These are phyloP conservation scores for Trichocladium antarcticum DNA, from an alignment of 495 filamentous ascomycete species.

Conservation along the genomic window DNA sequence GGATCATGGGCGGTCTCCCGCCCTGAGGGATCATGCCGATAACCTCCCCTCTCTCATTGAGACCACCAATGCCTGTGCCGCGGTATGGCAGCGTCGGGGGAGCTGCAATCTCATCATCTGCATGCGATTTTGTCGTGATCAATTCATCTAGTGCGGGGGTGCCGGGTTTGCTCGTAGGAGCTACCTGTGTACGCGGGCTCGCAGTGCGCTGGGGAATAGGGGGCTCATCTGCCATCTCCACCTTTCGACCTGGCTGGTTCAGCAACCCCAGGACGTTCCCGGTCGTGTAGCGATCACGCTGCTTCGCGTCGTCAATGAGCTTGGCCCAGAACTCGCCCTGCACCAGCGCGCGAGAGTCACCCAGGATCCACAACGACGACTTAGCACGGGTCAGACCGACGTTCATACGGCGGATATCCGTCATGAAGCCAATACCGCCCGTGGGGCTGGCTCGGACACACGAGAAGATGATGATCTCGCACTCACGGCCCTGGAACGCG, in stretches of 20 bases:
- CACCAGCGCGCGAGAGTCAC: constrained; percentile 72
- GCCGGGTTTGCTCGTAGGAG: not conserved
- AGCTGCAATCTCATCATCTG: not conserved
- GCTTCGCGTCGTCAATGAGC: constrained; percentile 68
- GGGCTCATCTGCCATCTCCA: too few species aligned
- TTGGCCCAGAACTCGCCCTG: constrained; percentile 85
- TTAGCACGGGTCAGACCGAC: constrained; percentile 94
- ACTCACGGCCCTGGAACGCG: constrained; percentile 93
- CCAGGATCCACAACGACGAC: constrained; percentile 88
- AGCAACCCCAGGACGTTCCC: constrained; percentile 48
- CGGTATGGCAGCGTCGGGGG: constrained; percentile 14
- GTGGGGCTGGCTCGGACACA: constrained; percentile 82
- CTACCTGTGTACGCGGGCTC: too few species aligned
- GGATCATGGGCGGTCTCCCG: constrained; percentile 18
- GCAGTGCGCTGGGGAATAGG: too few species aligned
- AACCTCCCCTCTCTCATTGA: constrained; percentile 22
- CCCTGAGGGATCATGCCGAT: constrained; percentile 3
- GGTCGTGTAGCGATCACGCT: constrained; percentile 61
- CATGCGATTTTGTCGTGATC: not conserved
- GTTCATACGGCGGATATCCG: constrained; percentile 98
- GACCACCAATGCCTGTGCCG: constrained; percentile 14
- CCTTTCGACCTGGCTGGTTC: constrained; percentile 23
- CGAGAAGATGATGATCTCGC: constrained; percentile 97
- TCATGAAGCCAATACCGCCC: constrained; percentile 93
- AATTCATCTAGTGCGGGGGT: not conserved